Evolutionary conservation across 495 filamentous ascomycete species (phyloP).

Genomic region (Podospora pseudocomata): DNA sequence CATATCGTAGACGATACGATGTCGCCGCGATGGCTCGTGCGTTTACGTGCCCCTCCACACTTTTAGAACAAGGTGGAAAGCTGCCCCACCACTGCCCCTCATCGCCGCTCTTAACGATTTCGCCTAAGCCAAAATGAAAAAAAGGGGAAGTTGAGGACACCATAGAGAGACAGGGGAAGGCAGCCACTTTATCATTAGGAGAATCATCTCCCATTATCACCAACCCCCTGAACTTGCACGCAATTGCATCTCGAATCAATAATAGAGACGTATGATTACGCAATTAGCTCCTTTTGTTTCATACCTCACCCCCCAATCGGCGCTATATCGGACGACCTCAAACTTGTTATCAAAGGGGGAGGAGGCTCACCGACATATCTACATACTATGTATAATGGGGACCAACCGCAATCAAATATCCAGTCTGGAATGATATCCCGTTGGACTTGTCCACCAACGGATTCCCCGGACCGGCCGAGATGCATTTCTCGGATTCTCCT

Average conservation of each 20-base stretch:
- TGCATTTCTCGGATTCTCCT: background rate
- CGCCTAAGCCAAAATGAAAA: conserved; percentile 1
- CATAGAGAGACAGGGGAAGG: background rate
- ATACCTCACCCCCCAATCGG: background rate
- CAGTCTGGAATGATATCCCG: background rate
- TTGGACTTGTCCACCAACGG: background rate
- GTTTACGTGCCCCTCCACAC: conserved; percentile 26
- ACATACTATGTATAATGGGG: background rate
- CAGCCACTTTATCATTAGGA: background rate
- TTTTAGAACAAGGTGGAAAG: conserved; percentile 19
- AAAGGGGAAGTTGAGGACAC: conserved; percentile 4
- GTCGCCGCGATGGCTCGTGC: conserved; percentile 19
- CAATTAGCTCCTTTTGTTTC: conserved; percentile 7
- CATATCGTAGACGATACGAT: background rate
- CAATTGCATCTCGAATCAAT: background rate
- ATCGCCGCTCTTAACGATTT: conserved; percentile 20
- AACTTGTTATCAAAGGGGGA: background rate
- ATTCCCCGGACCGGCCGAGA: conserved; percentile 11
- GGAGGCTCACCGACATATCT: background rate
- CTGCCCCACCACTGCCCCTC: conserved; percentile 32
- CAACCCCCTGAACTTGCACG: conserved; percentile 7
- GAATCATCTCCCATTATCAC: background rate
- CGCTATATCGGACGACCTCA: background rate
- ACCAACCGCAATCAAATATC: background rate
- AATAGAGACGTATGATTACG: conserved; percentile 6